Percentiles rank a stretch among this genome's conserved stretches.
Conservation (phyloP, 1,139 yeast species). For the Citeromyces siamensis region DNA sequence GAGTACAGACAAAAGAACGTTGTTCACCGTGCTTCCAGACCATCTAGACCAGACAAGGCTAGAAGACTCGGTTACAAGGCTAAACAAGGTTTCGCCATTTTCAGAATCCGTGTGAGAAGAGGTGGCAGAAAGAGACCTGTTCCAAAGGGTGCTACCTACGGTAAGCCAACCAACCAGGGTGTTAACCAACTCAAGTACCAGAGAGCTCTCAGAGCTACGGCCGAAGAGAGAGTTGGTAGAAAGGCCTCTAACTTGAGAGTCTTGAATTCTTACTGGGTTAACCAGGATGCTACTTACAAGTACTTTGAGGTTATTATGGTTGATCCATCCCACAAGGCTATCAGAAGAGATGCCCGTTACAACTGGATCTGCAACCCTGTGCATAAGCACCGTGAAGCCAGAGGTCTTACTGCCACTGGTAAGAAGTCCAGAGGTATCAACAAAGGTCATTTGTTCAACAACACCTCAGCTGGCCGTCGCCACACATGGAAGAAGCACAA, state of each 20-base stretch:
- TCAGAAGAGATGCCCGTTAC: slow-evolving; percentile 97
- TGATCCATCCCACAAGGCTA: slow-evolving; percentile 97
- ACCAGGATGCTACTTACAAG: slow-evolving; percentile 99
- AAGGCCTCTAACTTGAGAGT: slow-evolving; percentile 99
- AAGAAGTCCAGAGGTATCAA: slow-evolving; percentile 99
- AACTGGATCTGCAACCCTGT: slow-evolving; percentile 99
- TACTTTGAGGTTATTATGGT: slow-evolving; percentile 95
- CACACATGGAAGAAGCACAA: slow-evolving; percentile 99
- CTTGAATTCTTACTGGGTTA: slow-evolving; percentile 98
- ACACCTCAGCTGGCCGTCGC: slow-evolving; percentile 97
- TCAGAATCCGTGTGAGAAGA: slow-evolving; percentile 99
- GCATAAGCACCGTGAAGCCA: slow-evolving; percentile 99
- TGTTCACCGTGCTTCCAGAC: slow-evolving; percentile 98
- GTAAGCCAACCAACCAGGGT: slow-evolving; percentile 99
- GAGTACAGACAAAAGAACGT: slow-evolving; percentile 99
- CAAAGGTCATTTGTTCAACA: slow-evolving; percentile 99
- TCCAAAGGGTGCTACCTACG: slow-evolving; percentile 99
- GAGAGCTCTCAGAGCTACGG: slow-evolving; percentile 94
- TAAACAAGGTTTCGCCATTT: slow-evolving; percentile 98
- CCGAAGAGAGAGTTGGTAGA: slow-evolving; percentile 99
- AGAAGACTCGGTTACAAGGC: slow-evolving; percentile 99
- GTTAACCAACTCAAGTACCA: slow-evolving; percentile 99
- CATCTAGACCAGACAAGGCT: slow-evolving; percentile 99
- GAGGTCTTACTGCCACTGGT: slow-evolving; percentile 98
- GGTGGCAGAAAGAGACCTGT: slow-evolving; percentile 99